Conservation (phyloP, 345 rosid genomes). For the Trapa incisa region DNA sequence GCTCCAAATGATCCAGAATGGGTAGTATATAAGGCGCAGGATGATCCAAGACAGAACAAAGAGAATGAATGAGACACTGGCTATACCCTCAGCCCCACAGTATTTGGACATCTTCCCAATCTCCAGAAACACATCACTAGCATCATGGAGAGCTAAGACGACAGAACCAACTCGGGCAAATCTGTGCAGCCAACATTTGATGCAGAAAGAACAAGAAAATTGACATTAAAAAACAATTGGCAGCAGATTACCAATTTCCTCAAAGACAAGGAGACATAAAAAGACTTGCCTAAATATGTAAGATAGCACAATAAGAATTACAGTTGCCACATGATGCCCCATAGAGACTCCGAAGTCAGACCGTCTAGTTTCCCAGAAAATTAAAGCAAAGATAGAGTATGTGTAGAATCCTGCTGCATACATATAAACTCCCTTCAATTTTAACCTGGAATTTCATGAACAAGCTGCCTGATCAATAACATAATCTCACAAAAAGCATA, state of each 20-base stretch:
- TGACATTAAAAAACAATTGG: neutral
- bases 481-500: neutral
- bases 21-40: slow-evolving; percentile 83
- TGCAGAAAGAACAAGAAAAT: neutral
- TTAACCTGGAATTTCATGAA: slow-evolving; percentile 43
- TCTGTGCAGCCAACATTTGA: slow-evolving; percentile 28
- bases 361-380: slow-evolving; percentile 99
- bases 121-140: slow-evolving; percentile 87
- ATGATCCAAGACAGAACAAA: slow-evolving; percentile 81
- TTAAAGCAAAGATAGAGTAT: slow-evolving; percentile 87
- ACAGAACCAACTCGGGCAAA: slow-evolving; percentile 86
- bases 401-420: slow-evolving; percentile 90
- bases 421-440: slow-evolving; percentile 78
- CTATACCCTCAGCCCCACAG: slow-evolving; percentile 65
- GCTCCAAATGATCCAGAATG: slow-evolving; percentile 98
- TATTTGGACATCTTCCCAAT: slow-evolving; percentile 95
- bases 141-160: slow-evolving; percentile 92
- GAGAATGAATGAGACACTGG: slow-evolving; percentile 60
- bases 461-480: neutral
- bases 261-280: neutral
- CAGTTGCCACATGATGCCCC: slow-evolving; percentile 89
- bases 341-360: slow-evolving; percentile 96
- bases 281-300: slow-evolving; percentile 57
- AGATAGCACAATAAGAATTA: slow-evolving; percentile 67
- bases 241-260: neutral